Evolutionary conservation across 1,284 basidiomycete genomes (phyloP).

Genomic region (Heterobasidion parviporum): DNA sequence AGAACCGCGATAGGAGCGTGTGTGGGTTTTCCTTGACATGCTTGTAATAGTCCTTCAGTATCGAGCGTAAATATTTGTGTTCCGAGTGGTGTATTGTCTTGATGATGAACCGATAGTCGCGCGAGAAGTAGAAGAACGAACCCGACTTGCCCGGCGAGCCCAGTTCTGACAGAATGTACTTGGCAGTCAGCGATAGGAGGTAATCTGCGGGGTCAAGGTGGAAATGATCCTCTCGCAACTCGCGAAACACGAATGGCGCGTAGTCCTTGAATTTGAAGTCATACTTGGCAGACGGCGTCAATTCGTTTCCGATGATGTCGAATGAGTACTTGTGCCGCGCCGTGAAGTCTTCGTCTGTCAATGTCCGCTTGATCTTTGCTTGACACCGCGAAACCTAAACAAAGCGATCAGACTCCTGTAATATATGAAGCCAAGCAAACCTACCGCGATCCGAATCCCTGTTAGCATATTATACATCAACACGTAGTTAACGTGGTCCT

Average conservation of each 20-base stretch:
- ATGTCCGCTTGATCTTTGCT: conserved; percentile 83
- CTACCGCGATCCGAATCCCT: conserved; percentile 89
- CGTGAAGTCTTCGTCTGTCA: conserved; percentile 83
- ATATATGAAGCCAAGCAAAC: conserved; percentile 26
- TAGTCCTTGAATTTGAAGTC: conserved; percentile 99
- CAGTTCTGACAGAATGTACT: conserved; percentile 96
- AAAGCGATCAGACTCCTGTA: not conserved
- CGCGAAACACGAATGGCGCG: conserved; percentile 96
- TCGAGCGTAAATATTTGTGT: conserved; percentile 86
- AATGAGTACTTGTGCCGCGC: conserved; percentile 96
- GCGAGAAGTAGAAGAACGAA: conserved; percentile 98
- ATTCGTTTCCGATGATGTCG: conserved; percentile 97
- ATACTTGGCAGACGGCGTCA: conserved; percentile 93
- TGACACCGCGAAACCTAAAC: conserved; percentile 89
- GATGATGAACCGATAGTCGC: conserved; percentile 99
- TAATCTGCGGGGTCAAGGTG: conserved; percentile 97
- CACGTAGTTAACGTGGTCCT: conserved; percentile 97
- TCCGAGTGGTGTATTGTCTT: conserved; percentile 95
- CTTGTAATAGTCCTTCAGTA: conserved; percentile 81
- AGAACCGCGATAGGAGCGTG: conserved; percentile 90
- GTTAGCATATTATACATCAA: conserved; percentile 99
- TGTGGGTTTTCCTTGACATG: conserved; percentile 92
- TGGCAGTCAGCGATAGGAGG: conserved; percentile 89
- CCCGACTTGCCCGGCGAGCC: conserved; percentile 99
- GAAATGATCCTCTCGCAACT: conserved; percentile 90